Evolutionary conservation across 306 rosid genomes (phyloP).

Genomic region (Gastrolobium villosum): DNA sequence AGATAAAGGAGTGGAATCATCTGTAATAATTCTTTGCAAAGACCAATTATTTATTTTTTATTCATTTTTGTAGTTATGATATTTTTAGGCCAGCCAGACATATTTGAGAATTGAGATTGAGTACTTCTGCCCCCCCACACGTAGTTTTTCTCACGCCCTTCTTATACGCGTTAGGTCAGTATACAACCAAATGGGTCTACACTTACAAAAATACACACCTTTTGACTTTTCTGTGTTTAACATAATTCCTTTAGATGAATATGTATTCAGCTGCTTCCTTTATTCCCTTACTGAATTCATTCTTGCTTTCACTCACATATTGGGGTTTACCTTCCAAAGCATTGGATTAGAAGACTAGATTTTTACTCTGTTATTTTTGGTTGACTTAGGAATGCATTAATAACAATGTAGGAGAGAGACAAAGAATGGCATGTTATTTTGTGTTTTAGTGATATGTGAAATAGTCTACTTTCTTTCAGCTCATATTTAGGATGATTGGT

Average conservation of each 20-base stretch:
- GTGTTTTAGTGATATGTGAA: slow-evolving; percentile 6
- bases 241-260: background rate
- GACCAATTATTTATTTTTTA: background rate
- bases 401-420: background rate
- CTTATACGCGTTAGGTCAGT: slow-evolving; percentile 3
- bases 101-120: slow-evolving; percentile 10
- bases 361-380: background rate
- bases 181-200: background rate
- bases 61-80: background rate
- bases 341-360: background rate
- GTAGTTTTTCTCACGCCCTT: background rate
- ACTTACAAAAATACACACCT: background rate
- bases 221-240: slow-evolving; percentile 7
- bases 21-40: background rate
- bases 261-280: slow-evolving; percentile 8
- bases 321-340: background rate
- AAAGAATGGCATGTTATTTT: background rate
- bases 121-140: background rate
- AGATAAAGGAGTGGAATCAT: slow-evolving; percentile 5
- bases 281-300: background rate
- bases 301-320: slow-evolving; percentile 20
- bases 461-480: slow-evolving; percentile 17
- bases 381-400: background rate
- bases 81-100: background rate
- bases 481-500: slow-evolving; percentile 21